phyloP scores from a whole-genome alignment of 164 flowering plant species.

The Vitis vinifera region DNA sequence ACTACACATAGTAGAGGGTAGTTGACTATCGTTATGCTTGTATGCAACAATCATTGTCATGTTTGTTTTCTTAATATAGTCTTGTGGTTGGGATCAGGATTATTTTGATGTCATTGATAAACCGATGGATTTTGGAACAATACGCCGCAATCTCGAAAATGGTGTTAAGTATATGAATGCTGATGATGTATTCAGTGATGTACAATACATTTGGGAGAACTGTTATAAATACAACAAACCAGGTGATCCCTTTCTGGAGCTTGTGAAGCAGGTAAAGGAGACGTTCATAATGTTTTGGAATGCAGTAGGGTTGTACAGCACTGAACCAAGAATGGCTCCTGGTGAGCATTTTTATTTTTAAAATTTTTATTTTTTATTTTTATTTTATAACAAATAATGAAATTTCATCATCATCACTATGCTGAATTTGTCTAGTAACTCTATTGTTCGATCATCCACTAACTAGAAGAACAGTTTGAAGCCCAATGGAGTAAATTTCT shows the following conservation, averaged over 20 bases:
- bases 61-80: neutral
- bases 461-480: no score
- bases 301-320: conserved; percentile 73
- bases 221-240: conserved; percentile 89
- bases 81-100: conserved; percentile 51
- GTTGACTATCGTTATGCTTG: no score
- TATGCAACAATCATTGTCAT: neutral
- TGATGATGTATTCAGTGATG: conserved; percentile 88
- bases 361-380: no score
- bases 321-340: conserved; percentile 31
- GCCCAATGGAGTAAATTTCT: no score
- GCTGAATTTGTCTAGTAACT: no score
- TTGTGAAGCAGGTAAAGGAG: conserved; percentile 93
- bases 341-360: conserved; percentile 39
- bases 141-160: conserved; percentile 77
- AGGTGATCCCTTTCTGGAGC: conserved; percentile 88
- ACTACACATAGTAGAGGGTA: no score
- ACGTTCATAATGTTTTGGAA: conserved; percentile 84
- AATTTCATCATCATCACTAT: no score
- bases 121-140: conserved; percentile 99
- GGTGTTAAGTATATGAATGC: conserved; percentile 72
- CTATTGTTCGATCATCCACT: no score
- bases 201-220: conserved; percentile 90
- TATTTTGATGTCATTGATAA: conserved; percentile 93
- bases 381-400: no score